Base-by-base conservation (phyloP, 2,329 filamentous ascomycete species). In the Penicillium olsonii region DNA sequence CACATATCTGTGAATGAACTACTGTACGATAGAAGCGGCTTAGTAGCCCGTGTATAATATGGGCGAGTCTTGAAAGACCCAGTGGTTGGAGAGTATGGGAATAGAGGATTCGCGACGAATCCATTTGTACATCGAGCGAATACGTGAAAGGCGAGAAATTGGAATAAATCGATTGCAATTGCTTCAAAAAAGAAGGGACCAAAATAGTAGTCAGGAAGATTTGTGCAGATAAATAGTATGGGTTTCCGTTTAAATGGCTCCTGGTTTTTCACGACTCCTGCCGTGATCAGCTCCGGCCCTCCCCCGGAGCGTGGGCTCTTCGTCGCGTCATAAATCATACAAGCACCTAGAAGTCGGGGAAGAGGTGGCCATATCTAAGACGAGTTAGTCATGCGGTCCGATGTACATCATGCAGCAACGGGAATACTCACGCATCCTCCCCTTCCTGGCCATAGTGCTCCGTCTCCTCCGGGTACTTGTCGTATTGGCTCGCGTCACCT, bases 391-490 rank as follows among this genome's bases (percentile, higher is more conserved):
- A 41, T 42, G 11, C 15, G n/a, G 5, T 8, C 8, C 22, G 18
- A 29, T 10, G n/a, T 15, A 19, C 12, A 24, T 2, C 24, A 14
- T n/a, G 33, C n/a, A 8, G 12, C 3, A 2, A 45, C 9, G 35
- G 34, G 27, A 27, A 20, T 45, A 88, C 92, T 78, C 80, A 96
- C 92, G 90, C 87, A 73, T 97, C 92, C 56, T 86, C 79, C 38
- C 90, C 91, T 45, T 75, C 75, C 60, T 82, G 77, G 33, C 94
- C 94, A 68, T 99, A 99, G 68, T 87, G 84, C 72, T 99, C 94
- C 37, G 89, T 90, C 72, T 99, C 94, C 73, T 99, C 94, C 2
- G 94, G 92, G 71, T 99, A 99, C 71, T 92, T 90, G 75, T 99
- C 94, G 68, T 99, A 99, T 72, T 96, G 89, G 74, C 92, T 96